These are phyloP conservation scores for Nadsonia starkeyi-henricii DNA, from an alignment of 1,139 yeast species.

Conservation along the genomic window DNA sequence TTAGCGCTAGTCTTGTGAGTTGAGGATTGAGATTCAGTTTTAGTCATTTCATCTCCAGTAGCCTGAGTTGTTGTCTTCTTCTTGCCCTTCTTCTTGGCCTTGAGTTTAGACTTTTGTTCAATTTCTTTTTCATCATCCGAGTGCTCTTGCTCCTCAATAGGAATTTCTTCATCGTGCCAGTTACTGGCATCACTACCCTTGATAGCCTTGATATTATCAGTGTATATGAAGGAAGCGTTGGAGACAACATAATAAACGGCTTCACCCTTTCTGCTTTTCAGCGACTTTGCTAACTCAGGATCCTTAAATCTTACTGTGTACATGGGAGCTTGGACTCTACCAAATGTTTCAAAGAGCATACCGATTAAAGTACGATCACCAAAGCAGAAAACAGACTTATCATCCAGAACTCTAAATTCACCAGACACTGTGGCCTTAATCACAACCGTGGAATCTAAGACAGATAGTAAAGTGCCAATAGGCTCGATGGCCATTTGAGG, in stretches of 20 bases:
- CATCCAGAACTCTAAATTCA: constrained; percentile 71
- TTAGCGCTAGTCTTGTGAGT: constrained; percentile 10
- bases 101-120: constrained; percentile 42
- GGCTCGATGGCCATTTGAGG: constrained; percentile 52
- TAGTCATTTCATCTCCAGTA: not conserved
- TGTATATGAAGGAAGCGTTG: constrained; percentile 7
- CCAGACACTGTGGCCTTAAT: constrained; percentile 70
- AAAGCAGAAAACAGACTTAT: constrained; percentile 67
- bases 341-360: constrained; percentile 77
- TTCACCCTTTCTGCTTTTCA: constrained; percentile 37
- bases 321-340: constrained; percentile 72
- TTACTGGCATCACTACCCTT: constrained; percentile 95
- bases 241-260: constrained; percentile 43
- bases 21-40: constrained; percentile 4
- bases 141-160: constrained; percentile 86
- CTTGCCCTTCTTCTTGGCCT: constrained; percentile 28
- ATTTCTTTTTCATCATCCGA: constrained; percentile 83
- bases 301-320: constrained; percentile 60
- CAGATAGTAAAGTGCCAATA: constrained; percentile 56
- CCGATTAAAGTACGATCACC: constrained; percentile 68
- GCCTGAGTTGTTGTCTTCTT: constrained; percentile 6
- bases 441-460: constrained; percentile 61
- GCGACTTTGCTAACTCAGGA: constrained; percentile 33
- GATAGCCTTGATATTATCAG: constrained; percentile 36
- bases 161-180: constrained; percentile 85